Conservation (phyloP, 441 rosid species). For the Lepidium campestre region DNA sequence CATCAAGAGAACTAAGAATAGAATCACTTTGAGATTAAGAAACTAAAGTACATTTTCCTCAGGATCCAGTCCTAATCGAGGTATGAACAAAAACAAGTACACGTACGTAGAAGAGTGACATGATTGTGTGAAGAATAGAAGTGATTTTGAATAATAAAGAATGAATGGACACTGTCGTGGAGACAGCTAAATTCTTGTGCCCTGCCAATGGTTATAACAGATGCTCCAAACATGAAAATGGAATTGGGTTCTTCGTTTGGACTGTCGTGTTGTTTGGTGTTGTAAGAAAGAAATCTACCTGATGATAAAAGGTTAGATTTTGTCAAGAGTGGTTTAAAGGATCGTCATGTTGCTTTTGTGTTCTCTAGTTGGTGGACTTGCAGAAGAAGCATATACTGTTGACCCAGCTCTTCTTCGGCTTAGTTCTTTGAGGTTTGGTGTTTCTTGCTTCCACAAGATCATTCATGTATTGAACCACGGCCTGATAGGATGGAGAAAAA, state of each 20-base stretch:
- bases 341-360: slow-evolving; percentile 46
- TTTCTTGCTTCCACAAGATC: slow-evolving; percentile 63
- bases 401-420: slow-evolving; percentile 79
- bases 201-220: not conserved
- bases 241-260: not conserved
- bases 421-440: slow-evolving; percentile 42
- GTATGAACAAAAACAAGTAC: slow-evolving; percentile 9
- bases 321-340: slow-evolving; percentile 38
- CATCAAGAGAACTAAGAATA: slow-evolving; percentile 10
- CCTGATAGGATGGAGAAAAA: slow-evolving; percentile 12
- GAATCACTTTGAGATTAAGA: not conserved
- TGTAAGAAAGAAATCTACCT: slow-evolving; percentile 6
- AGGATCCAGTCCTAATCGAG: not conserved
- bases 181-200: not conserved
- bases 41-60: not conserved
- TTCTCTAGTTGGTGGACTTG: slow-evolving; percentile 69
- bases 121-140: not conserved
- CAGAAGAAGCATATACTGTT: slow-evolving; percentile 68
- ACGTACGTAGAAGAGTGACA: not conserved
- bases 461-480: slow-evolving; percentile 61
- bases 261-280: not conserved
- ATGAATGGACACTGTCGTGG: not conserved
- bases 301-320: not conserved
- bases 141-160: not conserved
- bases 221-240: not conserved